These are phyloP conservation scores for Penicillium mononematosum DNA, from an alignment of 495 filamentous ascomycete genomes.

Conservation along the genomic window DNA sequence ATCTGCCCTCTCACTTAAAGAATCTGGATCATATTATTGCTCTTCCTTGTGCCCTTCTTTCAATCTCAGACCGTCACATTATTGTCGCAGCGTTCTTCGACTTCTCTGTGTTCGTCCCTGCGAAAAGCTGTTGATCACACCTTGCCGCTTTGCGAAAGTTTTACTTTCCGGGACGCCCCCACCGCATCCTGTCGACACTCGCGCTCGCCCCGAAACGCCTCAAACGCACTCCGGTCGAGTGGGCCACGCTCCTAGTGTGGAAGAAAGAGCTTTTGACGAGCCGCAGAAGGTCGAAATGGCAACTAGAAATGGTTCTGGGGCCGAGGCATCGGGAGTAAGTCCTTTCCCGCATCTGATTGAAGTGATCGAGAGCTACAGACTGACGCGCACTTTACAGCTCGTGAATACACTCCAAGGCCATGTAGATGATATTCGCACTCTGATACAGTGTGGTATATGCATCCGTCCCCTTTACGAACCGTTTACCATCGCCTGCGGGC, in stretches of 20 bases:
- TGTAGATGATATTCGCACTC: constrained; percentile 48
- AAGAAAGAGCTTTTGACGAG: constrained; percentile 7
- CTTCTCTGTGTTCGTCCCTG: not conserved
- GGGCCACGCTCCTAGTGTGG: constrained; percentile 1
- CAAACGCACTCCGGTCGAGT: constrained; percentile 14
- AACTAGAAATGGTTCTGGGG: constrained; percentile 12
- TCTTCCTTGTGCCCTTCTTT: not conserved
- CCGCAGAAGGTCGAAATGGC: constrained; percentile 18
- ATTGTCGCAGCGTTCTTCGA: not conserved
- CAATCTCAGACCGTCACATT: not conserved
- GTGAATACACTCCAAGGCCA: constrained; percentile 50
- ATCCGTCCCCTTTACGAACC: constrained; percentile 69
- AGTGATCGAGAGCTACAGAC: constrained; percentile 1
- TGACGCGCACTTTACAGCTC: constrained; percentile 32
- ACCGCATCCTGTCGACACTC: constrained; percentile 20
- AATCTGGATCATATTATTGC: not conserved
- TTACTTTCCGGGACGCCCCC: constrained; percentile 20
- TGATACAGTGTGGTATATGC: constrained; percentile 68
- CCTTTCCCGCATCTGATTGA: not conserved
- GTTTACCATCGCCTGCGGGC: constrained; percentile 68
- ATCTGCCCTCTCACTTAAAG: constrained; percentile 5
- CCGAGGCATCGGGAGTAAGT: constrained; percentile 39
- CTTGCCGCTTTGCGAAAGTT: constrained; percentile 16
- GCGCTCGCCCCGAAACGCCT: constrained; percentile 19
- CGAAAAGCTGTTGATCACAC: not conserved